Conservation (phyloP, 306 rosid species). For the Vigna nakashimae region DNA sequence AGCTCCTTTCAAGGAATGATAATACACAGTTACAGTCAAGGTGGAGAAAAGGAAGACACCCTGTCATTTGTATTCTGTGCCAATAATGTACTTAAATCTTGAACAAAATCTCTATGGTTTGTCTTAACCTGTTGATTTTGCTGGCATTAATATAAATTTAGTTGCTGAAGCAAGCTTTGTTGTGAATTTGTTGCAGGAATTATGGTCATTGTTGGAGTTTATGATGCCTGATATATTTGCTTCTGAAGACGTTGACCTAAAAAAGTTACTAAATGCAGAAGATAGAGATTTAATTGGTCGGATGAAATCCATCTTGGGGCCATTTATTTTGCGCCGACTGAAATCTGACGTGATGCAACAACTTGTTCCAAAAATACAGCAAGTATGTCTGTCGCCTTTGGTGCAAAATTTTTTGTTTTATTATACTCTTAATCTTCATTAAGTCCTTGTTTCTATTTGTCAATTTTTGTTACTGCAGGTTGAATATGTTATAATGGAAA, state of each 20-base stretch:
- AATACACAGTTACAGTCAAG: neutral
- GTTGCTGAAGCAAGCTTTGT: slow-evolving; percentile 35
- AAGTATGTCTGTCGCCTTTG: slow-evolving; percentile 54
- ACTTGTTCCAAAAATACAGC: slow-evolving; percentile 90
- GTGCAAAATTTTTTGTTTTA: slow-evolving; percentile 5
- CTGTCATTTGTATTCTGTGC: slow-evolving; percentile 12
- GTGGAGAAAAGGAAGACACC: neutral
- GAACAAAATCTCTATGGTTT: slow-evolving; percentile 5
- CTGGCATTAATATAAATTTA: slow-evolving; percentile 21
- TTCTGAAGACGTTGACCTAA: slow-evolving; percentile 88
- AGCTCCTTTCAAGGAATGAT: no score
- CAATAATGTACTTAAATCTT: slow-evolving; percentile 31
- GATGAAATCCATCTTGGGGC: slow-evolving; percentile 97
- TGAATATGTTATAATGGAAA: slow-evolving; percentile 84
- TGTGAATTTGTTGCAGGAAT: slow-evolving; percentile 67
- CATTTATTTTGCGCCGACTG: slow-evolving; percentile 90
- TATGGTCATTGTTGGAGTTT: slow-evolving; percentile 96
- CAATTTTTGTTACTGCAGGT: slow-evolving; percentile 63
- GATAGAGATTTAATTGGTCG: slow-evolving; percentile 79
- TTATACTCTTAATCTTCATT: slow-evolving; percentile 6
- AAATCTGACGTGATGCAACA: slow-evolving; percentile 99
- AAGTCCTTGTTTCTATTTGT: slow-evolving; percentile 30
- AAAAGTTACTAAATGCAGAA: slow-evolving; percentile 79
- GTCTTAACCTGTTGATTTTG: slow-evolving; percentile 27
- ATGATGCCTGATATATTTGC: slow-evolving; percentile 96